Evolutionary conservation across 1,284 basidiomycete genomes (phyloP).

Genomic region (Heterobasidion annosum): DNA sequence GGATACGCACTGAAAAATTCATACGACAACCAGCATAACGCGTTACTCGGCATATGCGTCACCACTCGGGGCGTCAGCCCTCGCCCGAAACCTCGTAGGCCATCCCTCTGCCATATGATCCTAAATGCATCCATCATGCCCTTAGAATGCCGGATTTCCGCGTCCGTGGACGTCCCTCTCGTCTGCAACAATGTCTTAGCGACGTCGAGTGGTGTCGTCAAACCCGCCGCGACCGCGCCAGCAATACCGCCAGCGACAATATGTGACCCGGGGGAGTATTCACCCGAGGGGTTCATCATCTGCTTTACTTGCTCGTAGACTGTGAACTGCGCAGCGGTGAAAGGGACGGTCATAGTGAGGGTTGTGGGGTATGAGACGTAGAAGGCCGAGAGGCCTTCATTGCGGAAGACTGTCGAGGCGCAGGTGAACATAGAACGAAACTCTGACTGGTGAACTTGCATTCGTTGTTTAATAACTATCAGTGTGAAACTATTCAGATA

Average conservation of each 20-base stretch:
- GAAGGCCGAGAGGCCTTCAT: constrained; percentile 88
- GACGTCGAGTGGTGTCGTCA: constrained; percentile 98
- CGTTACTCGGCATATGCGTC: constrained; percentile 96
- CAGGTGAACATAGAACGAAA: constrained; percentile 82
- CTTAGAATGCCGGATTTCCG: constrained; percentile 74
- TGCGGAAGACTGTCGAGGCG: constrained; percentile 75
- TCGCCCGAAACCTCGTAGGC: constrained; percentile 77
- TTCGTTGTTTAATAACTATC: constrained; percentile 96
- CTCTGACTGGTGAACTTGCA: constrained; percentile 93
- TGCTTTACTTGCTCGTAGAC: constrained; percentile 94
- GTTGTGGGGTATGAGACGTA: constrained; percentile 99
- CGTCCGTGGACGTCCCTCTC: constrained; percentile 75
- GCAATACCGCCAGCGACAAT: constrained; percentile 88
- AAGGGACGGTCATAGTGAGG: constrained; percentile 93
- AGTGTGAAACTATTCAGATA: constrained; percentile 2
- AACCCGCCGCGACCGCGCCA: constrained; percentile 89
- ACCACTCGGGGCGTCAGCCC: constrained; percentile 89
- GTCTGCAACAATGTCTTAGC: constrained; percentile 97
- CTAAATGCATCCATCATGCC: constrained; percentile 87
- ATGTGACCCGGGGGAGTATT: constrained; percentile 89
- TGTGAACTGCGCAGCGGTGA: constrained; percentile 97
- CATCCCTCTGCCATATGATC: constrained; percentile 85
- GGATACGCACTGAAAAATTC: constrained; percentile 86
- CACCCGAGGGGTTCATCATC: constrained; percentile 77
- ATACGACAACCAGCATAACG: constrained; percentile 95